Percentiles rank a stretch among this genome's conserved stretches.
Evolutionary conservation across 208 protist species (phyloP).

Genomic region (Strigomonas culicis): DNA sequence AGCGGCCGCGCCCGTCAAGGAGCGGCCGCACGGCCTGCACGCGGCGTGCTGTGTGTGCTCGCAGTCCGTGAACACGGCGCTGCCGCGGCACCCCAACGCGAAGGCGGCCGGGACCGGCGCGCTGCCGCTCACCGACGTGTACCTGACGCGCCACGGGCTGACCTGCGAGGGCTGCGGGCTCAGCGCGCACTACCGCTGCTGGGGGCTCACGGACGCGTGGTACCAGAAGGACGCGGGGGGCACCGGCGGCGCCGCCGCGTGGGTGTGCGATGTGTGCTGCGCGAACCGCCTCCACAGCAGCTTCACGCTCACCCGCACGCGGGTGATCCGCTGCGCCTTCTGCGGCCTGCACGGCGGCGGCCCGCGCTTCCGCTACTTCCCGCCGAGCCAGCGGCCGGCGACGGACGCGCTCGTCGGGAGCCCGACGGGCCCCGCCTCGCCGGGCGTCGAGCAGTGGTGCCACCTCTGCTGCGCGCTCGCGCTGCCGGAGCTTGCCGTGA

Average conservation of each 20-base stretch:
- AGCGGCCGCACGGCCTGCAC: neutral
- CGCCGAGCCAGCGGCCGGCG: neutral
- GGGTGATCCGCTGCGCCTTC: slow-evolving; percentile 32
- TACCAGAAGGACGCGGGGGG: neutral
- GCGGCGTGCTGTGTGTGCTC: slow-evolving; percentile 33
- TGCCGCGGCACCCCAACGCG: neutral
- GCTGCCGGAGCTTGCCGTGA: slow-evolving; percentile 44
- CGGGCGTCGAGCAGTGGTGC: slow-evolving; percentile 22
- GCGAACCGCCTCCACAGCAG: slow-evolving; percentile 6
- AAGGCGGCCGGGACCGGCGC: neutral
- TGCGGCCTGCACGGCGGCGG: slow-evolving; percentile 50
- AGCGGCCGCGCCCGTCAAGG: slow-evolving; percentile 1
- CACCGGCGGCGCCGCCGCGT: slow-evolving; percentile 9
- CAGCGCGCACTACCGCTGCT: slow-evolving; percentile 56
- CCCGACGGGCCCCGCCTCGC: neutral
- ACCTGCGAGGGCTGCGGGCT: slow-evolving; percentile 47
- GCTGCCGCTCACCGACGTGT: neutral
- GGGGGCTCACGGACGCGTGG: slow-evolving; percentile 32
- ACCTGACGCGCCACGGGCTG: slow-evolving; percentile 23
- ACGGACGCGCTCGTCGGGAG: neutral
- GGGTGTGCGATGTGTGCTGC: slow-evolving; percentile 57
- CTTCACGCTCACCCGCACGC: slow-evolving; percentile 21
- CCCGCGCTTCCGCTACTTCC: slow-evolving; percentile 49
- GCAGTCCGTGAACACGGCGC: slow-evolving; percentile 6
- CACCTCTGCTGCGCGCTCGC: slow-evolving; percentile 63